Base-by-base conservation (phyloP, 352 stramenopile species). In the Phytopythium mirpurense region DNA sequence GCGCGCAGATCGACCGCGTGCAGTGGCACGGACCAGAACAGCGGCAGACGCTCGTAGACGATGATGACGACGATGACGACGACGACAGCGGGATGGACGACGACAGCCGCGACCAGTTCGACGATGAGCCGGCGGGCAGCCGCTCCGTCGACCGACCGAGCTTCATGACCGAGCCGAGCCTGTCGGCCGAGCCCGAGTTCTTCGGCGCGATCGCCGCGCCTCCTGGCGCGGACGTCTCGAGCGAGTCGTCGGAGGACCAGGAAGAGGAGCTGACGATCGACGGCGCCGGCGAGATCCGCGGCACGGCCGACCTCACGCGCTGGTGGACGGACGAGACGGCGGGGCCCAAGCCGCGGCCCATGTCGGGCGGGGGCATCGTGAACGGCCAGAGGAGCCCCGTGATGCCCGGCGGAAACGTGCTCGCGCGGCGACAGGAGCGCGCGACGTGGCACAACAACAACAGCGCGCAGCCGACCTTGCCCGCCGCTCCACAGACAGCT, bases 251-350 rank as follows among this genome's bases (percentile, higher is more conserved):
- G 11, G 59, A 77, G 29, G 72, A 74, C 44, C 64, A 81, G 24
- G 70, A 79, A 54, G 66, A 81, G n/a, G 70, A 81, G 58, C 70
- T 72, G 29, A 73, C 67, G 3, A 71, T 72, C 18, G 62, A 78
- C 43, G 62, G 40, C 11, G 42, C 68, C 37, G 62, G 66, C 35
- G 65, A 71, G 9, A 74, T 78, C 26, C 65, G 70, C 32, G 70
- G 57, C 15, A 81, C 70, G 26, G 76, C 70, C 4, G 70, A 81
- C 27, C 54, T 81, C 44, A 72, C 65, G 5, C 65, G 70, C 19
- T 73, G 70, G 68, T 78, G 70, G 68, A 66, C 69, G 53, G 61
- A 73, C 38, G 67, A 75, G 44, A 56, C 50, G 27, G 15, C 65
- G 16, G 43, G 40, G 29, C 18, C 44, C n/a, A 56, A 32, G 40